A percentile compares a stretch with the other conserved stretches of the same genome.
These are phyloP conservation scores for Pyricularia sp. DNA, from an alignment of 2,329 filamentous ascomycete genomes.

Conservation along the genomic window DNA sequence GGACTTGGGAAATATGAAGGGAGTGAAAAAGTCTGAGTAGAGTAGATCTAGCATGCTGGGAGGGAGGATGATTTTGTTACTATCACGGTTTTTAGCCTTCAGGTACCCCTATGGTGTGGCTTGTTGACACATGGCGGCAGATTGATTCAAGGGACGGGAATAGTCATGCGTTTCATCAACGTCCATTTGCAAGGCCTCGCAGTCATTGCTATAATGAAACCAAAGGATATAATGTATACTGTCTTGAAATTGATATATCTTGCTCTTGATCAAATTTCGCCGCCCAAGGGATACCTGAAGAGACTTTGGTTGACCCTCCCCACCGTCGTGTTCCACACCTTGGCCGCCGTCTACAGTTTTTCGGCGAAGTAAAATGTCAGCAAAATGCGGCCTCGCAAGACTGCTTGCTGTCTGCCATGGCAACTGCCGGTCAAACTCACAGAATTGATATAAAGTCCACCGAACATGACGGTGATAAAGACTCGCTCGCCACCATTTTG, in stretches of 20 bases:
- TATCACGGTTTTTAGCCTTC: background rate
- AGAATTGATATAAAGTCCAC: slow-evolving; percentile 11
- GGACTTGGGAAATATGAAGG: slow-evolving; percentile 19
- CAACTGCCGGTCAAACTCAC: slow-evolving; percentile 5
- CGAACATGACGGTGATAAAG: slow-evolving; percentile 14
- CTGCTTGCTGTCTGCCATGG: background rate
- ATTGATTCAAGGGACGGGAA: background rate
- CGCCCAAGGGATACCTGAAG: slow-evolving; percentile 39
- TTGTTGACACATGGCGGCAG: background rate
- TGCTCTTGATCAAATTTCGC: slow-evolving; percentile 24
- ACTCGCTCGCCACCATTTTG: slow-evolving; percentile 8
- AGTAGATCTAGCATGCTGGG: too few species aligned
- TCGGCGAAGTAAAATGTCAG: slow-evolving; percentile 1
- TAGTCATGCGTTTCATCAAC: background rate
- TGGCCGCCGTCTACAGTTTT: slow-evolving; percentile 20
- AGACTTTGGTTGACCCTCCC: slow-evolving; percentile 33
- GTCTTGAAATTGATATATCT: background rate
- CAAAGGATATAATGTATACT: background rate
- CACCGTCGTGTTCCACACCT: slow-evolving; percentile 35
- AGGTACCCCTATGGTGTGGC: background rate
- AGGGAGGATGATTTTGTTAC: background rate
- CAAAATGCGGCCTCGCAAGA: background rate
- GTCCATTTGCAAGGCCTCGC: too few species aligned
- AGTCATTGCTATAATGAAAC: background rate
- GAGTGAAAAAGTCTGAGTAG: slow-evolving; percentile 5